phyloP scores from a whole-genome alignment of 163 green algal species.

The Chlamydomonas reinhardtii region DNA sequence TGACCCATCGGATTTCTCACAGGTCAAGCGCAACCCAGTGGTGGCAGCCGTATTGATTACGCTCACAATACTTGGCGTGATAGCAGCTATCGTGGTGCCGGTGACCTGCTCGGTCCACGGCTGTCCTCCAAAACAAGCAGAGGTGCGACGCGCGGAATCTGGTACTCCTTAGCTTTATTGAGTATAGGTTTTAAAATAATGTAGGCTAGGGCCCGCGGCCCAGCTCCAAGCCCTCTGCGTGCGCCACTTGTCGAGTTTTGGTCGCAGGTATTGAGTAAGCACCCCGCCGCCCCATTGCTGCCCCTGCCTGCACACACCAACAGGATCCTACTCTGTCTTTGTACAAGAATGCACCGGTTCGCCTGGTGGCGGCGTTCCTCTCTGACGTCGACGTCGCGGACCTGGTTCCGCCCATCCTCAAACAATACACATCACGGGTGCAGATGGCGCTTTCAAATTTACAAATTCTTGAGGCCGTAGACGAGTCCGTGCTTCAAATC shows the following conservation, averaged over 20 bases:
- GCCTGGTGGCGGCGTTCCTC: conserved; percentile 23
- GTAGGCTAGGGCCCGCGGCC: background rate
- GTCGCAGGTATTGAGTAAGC: no score
- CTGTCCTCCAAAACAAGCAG: conserved; percentile 26
- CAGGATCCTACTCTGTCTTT: no score
- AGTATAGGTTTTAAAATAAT: background rate
- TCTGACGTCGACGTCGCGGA: conserved; percentile 4
- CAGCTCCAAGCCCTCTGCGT: background rate
- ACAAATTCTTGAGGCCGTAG: conserved; percentile 18
- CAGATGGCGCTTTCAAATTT: conserved; percentile 25
- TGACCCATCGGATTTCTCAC: background rate
- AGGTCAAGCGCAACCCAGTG: conserved; percentile 29
- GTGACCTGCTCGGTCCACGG: conserved; percentile 37
- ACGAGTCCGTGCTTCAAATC: background rate
- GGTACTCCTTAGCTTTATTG: background rate
- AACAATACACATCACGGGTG: conserved; percentile 15
- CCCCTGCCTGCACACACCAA: no score
- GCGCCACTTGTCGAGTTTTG: no score
- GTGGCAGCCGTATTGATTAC: conserved; percentile 9
- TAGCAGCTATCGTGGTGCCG: conserved; percentile 30
- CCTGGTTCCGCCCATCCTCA: conserved; percentile 23
- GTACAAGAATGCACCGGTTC: background rate
- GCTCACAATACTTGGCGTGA: conserved; percentile 21
- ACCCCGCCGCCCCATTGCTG: no score
- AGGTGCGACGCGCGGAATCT: background rate